phyloP scores from a whole-genome alignment of 345 rosid species.

The Eucalyptus sp. region DNA sequence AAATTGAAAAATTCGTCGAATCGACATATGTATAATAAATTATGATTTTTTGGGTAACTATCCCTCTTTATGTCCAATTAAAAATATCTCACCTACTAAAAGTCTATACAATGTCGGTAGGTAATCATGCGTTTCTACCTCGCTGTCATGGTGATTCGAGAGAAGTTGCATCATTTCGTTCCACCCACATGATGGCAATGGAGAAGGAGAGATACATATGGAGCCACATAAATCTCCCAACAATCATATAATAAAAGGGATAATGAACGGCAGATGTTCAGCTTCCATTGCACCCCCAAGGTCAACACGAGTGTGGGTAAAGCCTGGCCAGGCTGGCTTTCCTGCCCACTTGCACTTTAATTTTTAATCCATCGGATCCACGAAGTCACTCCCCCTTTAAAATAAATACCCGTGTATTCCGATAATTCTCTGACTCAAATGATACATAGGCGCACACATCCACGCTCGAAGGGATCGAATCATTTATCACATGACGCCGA shows the following conservation, averaged over 20 bases:
- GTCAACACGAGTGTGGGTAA: neutral
- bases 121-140: neutral
- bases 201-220: neutral
- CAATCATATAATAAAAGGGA: neutral
- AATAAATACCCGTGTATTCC: neutral
- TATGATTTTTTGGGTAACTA: neutral
- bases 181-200: neutral
- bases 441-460: neutral
- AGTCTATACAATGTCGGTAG: neutral
- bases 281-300: neutral
- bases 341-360: neutral
- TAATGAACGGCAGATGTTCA: neutral
- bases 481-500: rapidly evolving
- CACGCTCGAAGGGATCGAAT: neutral
- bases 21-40: rapidly evolving
- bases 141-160: neutral
- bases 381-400: neutral
- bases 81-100: neutral
- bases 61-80: too few species aligned
- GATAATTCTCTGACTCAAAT: neutral
- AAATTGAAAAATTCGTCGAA: neutral
- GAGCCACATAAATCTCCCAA: neutral
- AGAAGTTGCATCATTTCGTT: neutral
- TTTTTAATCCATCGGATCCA: neutral
- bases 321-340: neutral